phyloP scores from a whole-genome alignment of 139 green algal species.

The Chlorella sp. region DNA sequence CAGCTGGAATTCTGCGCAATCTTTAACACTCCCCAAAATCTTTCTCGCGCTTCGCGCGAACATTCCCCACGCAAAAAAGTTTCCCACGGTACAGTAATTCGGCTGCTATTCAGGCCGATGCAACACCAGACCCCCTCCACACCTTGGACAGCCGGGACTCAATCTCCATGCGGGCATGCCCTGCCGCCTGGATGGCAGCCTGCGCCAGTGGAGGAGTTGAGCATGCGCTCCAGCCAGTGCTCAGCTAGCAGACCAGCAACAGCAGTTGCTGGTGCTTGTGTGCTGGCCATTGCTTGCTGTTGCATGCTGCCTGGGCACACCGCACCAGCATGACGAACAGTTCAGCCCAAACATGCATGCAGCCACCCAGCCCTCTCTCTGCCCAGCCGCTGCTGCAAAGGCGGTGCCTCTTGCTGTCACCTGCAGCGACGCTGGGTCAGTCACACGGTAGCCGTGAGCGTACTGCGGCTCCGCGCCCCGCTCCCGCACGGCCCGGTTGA shows the following conservation, averaged over 20 bases:
- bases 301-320: neutral
- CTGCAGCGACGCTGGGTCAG: slow-evolving; percentile 56
- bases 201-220: slow-evolving; percentile 9
- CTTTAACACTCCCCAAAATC: no score
- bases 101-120: no score
- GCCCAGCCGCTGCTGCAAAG: neutral
- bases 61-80: no score
- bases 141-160: slow-evolving; percentile 89
- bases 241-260: neutral
- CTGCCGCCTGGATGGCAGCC: slow-evolving; percentile 54
- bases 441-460: slow-evolving; percentile 84
- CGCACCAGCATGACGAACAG: no score
- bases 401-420: neutral
- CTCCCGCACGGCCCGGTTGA: slow-evolving; percentile 46
- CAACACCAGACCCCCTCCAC: neutral
- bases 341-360: no score
- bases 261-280: no score
- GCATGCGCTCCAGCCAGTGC: neutral
- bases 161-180: slow-evolving; percentile 58
- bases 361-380: neutral
- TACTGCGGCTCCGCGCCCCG: slow-evolving; percentile 52
- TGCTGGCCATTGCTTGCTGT: no score
- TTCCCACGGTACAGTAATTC: no score
- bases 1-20: no score
- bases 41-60: no score